phyloP scores from a whole-genome alignment of 345 rosid species.

The Raphanus raphanistrum region DNA sequence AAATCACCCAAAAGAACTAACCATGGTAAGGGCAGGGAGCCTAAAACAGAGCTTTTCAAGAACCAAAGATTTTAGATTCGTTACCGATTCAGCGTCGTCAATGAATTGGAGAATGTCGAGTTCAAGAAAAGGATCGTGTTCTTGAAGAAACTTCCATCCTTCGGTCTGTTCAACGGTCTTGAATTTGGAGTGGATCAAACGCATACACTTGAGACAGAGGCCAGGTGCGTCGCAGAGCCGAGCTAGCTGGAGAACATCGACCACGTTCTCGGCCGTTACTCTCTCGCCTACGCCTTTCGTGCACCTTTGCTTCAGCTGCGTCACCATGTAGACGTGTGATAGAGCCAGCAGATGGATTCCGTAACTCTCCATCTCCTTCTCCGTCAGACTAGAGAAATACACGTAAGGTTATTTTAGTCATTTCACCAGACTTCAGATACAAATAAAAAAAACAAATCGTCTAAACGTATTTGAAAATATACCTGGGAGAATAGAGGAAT shows the following conservation, averaged over 20 bases:
- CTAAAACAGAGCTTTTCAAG: constrained; percentile 12
- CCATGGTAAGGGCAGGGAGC: neutral
- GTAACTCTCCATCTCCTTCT: constrained; percentile 60
- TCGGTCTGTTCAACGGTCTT: constrained; percentile 66
- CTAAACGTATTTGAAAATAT: neutral
- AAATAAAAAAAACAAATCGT: too few species aligned
- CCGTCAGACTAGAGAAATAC: constrained; percentile 47
- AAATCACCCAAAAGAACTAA: neutral
- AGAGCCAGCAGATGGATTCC: constrained; percentile 77
- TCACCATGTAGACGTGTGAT: constrained; percentile 74
- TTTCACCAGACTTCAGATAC: neutral
- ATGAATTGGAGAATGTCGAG: constrained; percentile 82
- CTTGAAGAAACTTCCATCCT: constrained; percentile 83
- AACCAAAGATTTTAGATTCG: neutral
- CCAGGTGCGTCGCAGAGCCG: constrained; percentile 85
- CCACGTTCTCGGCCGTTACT: constrained; percentile 62
- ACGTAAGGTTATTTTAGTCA: constrained; percentile 10
- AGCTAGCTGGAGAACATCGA: constrained; percentile 80
- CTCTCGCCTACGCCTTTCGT: constrained; percentile 46
- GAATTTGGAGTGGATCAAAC: constrained; percentile 49
- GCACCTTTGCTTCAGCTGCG: constrained; percentile 68
- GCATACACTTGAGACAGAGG: constrained; percentile 73
- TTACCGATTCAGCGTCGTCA: constrained; percentile 67
- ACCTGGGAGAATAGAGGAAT: constrained; percentile 75
- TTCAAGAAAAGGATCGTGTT: constrained; percentile 74